phyloP scores from a whole-genome alignment of 2,329 filamentous ascomycete species.

The Grosmannia huntii region DNA sequence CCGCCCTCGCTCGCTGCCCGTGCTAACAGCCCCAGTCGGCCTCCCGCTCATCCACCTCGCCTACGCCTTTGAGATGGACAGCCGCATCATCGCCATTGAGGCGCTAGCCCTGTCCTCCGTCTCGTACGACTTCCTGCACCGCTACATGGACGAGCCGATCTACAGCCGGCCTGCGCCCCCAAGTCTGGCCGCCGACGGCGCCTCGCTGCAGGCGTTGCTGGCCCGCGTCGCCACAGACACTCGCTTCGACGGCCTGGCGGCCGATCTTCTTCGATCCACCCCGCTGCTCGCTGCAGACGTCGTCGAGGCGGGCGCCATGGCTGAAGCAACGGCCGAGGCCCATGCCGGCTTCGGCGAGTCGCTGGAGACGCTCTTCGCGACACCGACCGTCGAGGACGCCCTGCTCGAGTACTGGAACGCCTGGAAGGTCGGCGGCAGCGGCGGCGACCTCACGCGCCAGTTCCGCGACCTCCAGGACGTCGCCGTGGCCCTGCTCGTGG shows the following conservation, averaged over 20 bases:
- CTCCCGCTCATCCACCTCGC: conserved; percentile 89
- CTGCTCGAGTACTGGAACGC: conserved; percentile 85
- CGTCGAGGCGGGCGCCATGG: not conserved
- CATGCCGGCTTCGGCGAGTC: conserved; percentile 55
- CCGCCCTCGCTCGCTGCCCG: not conserved
- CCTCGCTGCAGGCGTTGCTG: conserved; percentile 58
- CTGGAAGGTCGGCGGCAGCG: conserved; percentile 47
- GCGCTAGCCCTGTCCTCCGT: conserved; percentile 57
- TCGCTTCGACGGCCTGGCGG: conserved; percentile 54
- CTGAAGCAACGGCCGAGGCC: conserved; percentile 32
- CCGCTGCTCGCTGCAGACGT: not conserved
- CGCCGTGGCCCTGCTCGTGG: conserved; percentile 48
- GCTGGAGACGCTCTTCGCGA: conserved; percentile 21
- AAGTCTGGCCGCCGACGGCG: conserved; percentile 23
- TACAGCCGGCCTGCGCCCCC: conserved; percentile 55
- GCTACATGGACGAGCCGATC: conserved; percentile 57
- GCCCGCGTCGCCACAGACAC: conserved; percentile 55
- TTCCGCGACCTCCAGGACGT: conserved; percentile 60
- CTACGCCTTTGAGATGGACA: conserved; percentile 85
- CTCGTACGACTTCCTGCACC: conserved; percentile 47
- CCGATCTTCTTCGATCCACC: too few species aligned
- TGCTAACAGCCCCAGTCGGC: conserved; percentile 33
- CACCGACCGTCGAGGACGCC: conserved; percentile 45
- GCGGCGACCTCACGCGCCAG: conserved; percentile 50
- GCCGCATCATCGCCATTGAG: conserved; percentile 78